phyloP scores from a whole-genome alignment of 2,329 filamentous ascomycete genomes.

The Trichoderma koningii region DNA sequence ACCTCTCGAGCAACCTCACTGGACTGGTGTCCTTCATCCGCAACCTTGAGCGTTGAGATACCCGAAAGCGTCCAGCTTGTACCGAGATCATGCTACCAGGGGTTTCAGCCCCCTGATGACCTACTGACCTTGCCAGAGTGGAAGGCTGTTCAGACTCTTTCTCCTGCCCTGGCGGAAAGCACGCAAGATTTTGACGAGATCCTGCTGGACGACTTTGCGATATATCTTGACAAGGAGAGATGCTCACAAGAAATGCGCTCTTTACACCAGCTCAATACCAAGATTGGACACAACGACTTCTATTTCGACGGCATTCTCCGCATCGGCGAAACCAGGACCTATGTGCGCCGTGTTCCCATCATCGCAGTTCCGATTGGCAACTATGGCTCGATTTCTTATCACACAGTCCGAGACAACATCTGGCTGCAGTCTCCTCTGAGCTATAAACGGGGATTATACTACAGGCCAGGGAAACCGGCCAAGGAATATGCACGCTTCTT shows the following conservation, averaged over 20 bases:
- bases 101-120: slow-evolving; percentile 35
- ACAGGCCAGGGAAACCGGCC: slow-evolving; percentile 59
- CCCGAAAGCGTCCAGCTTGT: slow-evolving; percentile 35
- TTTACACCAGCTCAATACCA: slow-evolving; percentile 54
- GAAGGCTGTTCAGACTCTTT: slow-evolving; percentile 26
- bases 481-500: slow-evolving; percentile 64
- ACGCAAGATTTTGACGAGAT: slow-evolving; percentile 48
- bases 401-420: slow-evolving; percentile 55
- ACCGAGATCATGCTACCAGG: slow-evolving; percentile 39
- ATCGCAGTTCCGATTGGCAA: slow-evolving; percentile 63
- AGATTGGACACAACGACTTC: slow-evolving; percentile 41
- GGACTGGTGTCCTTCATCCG: not conserved
- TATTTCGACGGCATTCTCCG: slow-evolving; percentile 64
- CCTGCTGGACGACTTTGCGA: slow-evolving; percentile 57
- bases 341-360: slow-evolving; percentile 60
- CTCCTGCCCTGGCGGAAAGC: slow-evolving; percentile 25
- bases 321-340: slow-evolving; percentile 46
- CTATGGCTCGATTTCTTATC: slow-evolving; percentile 54
- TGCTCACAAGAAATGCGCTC: slow-evolving; percentile 55
- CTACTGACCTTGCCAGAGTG: slow-evolving; percentile 33
- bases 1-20: not conserved
- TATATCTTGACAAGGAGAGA: slow-evolving; percentile 50
- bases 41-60: slow-evolving; percentile 32
- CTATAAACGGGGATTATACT: slow-evolving; percentile 56
- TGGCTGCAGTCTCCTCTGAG: slow-evolving; percentile 64